A percentile compares a stretch with the other conserved stretches of the same genome.
phyloP scores from a whole-genome alignment of 331 rosid genomes.

The Acacia pycnantha region DNA sequence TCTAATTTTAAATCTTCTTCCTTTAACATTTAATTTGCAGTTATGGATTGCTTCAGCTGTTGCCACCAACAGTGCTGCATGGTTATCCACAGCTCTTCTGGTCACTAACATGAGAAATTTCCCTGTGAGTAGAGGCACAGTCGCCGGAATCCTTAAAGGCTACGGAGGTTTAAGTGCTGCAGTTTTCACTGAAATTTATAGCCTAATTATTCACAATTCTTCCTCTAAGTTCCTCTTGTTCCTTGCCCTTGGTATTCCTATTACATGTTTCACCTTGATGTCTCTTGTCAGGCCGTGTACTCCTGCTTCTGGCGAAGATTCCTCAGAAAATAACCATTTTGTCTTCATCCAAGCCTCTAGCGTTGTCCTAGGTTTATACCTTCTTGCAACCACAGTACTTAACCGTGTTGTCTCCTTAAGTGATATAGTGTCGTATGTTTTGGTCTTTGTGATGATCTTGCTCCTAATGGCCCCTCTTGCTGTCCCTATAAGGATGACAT shows the following conservation, averaged over 20 bases:
- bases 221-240: conserved; percentile 57
- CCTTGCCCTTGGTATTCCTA: conserved; percentile 67
- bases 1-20: not conserved
- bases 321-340: conserved; percentile 54
- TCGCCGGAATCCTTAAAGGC: conserved; percentile 78
- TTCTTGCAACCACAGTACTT: conserved; percentile 62
- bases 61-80: conserved; percentile 74
- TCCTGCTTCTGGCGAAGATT: conserved; percentile 63
- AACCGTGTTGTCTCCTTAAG: conserved; percentile 27
- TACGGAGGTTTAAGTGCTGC: conserved; percentile 82
- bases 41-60: conserved; percentile 65
- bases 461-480: conserved; percentile 80
- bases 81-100: conserved; percentile 70
- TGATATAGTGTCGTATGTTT: conserved; percentile 34
- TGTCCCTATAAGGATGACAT: conserved; percentile 76
- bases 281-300: conserved; percentile 73
- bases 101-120: conserved; percentile 92
- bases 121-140: conserved; percentile 69
- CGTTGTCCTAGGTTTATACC: conserved; percentile 61
- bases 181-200: conserved; percentile 64
- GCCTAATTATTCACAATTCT: conserved; percentile 56
- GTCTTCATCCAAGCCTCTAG: conserved; percentile 62
- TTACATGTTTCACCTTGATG: conserved; percentile 67
- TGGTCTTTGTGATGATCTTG: conserved; percentile 53
- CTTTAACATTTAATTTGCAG: conserved; percentile 31